Evolutionary conservation across 768 basidiomycete species (phyloP).

Genomic region (Brasilioporus rufonigricans): DNA sequence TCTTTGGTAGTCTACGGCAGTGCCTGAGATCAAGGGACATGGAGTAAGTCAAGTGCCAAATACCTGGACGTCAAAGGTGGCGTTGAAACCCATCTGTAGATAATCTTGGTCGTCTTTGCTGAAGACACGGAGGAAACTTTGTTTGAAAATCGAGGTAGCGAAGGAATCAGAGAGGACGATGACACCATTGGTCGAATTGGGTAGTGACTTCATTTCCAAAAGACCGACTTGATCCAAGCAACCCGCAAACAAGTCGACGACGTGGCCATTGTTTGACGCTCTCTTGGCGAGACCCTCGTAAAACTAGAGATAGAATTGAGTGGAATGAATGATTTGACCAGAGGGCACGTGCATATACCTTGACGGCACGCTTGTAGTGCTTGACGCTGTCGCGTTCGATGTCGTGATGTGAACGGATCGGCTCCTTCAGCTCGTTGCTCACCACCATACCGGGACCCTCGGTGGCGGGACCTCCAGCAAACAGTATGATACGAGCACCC

Average conservation of each 20-base stretch:
- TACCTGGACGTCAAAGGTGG: slow-evolving; percentile 97
- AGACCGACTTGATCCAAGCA: slow-evolving; percentile 98
- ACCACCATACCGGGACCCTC: slow-evolving; percentile 98
- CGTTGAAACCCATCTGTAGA: slow-evolving; percentile 97
- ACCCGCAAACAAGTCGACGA: slow-evolving; percentile 93
- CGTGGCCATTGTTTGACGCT: slow-evolving; percentile 91
- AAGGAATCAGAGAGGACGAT: slow-evolving; percentile 97
- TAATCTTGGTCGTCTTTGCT: slow-evolving; percentile 90
- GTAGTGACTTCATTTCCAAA: slow-evolving; percentile 93
- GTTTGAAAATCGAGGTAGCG: slow-evolving; percentile 97
- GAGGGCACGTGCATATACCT: slow-evolving; percentile 51
- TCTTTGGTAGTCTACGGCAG: slow-evolving; percentile 88
- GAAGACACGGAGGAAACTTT: slow-evolving; percentile 91
- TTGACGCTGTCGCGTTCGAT: slow-evolving; percentile 96
- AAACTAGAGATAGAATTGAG: slow-evolving; percentile 54
- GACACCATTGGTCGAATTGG: slow-evolving; percentile 95
- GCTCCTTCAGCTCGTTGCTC: slow-evolving; percentile 91
- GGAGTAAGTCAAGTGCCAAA: slow-evolving; percentile 2
- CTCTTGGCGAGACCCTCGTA: slow-evolving; percentile 94
- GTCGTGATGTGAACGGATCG: slow-evolving; percentile 97
- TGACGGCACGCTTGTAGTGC: slow-evolving; percentile 94
- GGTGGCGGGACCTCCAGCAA: slow-evolving; percentile 92
- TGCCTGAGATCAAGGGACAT: slow-evolving; percentile 1
- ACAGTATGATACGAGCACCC: slow-evolving; percentile 94
- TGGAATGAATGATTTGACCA: background rate